These are phyloP conservation scores for Scedosporium aurantiacum DNA, from an alignment of 2,329 filamentous ascomycete genomes.

Conservation along the genomic window DNA sequence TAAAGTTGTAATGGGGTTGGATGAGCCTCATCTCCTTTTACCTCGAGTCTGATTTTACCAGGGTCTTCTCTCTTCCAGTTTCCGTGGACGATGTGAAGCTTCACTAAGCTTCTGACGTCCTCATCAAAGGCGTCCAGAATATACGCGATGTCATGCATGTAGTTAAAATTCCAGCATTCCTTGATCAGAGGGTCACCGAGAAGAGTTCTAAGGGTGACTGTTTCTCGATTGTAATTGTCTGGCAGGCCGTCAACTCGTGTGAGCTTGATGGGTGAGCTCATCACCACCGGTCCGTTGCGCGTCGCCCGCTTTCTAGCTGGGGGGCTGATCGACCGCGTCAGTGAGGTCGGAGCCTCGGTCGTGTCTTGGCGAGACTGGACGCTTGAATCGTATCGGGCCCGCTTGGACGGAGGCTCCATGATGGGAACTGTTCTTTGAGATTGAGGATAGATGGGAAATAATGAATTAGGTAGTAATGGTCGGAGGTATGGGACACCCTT, in stretches of 20 bases:
- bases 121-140: constrained; percentile 42
- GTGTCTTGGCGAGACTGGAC: background rate
- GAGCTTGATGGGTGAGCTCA: constrained; percentile 59
- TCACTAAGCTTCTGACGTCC: constrained; percentile 35
- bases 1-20: constrained; percentile 1
- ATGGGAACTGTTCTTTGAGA: background rate
- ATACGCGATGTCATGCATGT: constrained; percentile 48
- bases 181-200: constrained; percentile 64
- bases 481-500: no score
- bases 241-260: constrained; percentile 58
- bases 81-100: constrained; percentile 47
- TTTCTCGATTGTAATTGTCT: constrained; percentile 48
- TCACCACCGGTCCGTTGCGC: constrained; percentile 7
- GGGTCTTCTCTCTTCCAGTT: constrained; percentile 58
- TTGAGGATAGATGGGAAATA: no score
- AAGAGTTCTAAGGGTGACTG: constrained; percentile 55
- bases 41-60: constrained; percentile 29
- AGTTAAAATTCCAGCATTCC: constrained; percentile 64
- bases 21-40: background rate
- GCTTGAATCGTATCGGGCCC: background rate
- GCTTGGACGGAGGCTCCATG: background rate
- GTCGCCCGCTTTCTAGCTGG: constrained; percentile 23
- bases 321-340: constrained; percentile 34
- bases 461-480: no score
- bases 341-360: constrained; percentile 15